A percentile compares a stretch with the other conserved stretches of the same genome.
Conservation (phyloP, 116 monocot genomes). For the Papilionanthe hybrid region DNA sequence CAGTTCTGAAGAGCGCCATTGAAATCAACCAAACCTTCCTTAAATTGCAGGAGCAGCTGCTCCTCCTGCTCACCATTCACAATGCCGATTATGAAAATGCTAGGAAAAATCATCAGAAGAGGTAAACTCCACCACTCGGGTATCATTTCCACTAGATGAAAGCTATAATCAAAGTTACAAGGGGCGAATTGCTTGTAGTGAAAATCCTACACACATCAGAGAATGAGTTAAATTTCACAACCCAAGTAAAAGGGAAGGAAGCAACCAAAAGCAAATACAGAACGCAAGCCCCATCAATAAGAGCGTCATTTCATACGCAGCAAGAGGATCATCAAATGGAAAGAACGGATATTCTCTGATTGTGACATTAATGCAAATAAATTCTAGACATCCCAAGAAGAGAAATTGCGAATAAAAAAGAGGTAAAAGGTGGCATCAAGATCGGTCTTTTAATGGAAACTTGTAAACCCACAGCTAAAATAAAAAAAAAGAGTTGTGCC, state of each 20-base stretch:
- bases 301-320: background rate
- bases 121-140: conserved; percentile 13
- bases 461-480: background rate
- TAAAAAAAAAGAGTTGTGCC: background rate
- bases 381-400: background rate
- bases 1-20: conserved; percentile 33
- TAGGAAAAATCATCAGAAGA: background rate
- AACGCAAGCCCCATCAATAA: too few species aligned
- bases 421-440: too few species aligned
- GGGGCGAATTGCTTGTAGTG: background rate
- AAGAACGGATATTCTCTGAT: background rate
- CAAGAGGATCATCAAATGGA: background rate
- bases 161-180: background rate
- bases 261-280: too few species aligned
- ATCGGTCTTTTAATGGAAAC: too few species aligned
- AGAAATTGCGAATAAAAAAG: background rate
- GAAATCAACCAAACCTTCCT: conserved; percentile 31
- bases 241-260: too few species aligned
- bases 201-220: too few species aligned
- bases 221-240: too few species aligned
- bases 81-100: background rate
- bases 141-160: background rate
- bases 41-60: conserved; percentile 37
- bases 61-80: background rate
- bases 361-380: background rate